Conservation (phyloP, 106 monocot genomes). For the Dioscorea zingiberensis region DNA sequence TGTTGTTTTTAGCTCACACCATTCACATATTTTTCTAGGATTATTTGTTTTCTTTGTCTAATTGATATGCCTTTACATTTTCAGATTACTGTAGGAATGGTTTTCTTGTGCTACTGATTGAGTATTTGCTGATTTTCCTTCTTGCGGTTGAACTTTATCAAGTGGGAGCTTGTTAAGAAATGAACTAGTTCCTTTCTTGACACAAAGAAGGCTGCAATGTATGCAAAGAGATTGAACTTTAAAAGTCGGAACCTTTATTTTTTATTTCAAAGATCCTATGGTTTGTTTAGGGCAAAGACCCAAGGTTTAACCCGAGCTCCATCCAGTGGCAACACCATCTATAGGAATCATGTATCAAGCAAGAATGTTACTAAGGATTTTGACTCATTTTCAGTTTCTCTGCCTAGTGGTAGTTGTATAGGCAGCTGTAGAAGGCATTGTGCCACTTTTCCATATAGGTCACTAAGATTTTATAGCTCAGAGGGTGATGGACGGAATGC, state of each 20-base stretch:
- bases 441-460: background rate
- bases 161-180: too few relatives aligned
- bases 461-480: slow-evolving; percentile 58
- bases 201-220: slow-evolving; percentile 25
- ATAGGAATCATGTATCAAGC: slow-evolving; percentile 2
- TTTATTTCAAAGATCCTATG: slow-evolving; percentile 10
- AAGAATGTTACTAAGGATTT: slow-evolving; percentile 21
- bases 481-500: slow-evolving; percentile 60
- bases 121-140: too few relatives aligned
- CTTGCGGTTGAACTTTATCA: too few relatives aligned
- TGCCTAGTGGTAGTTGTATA: background rate
- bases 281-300: background rate
- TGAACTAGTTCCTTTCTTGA: too few relatives aligned
- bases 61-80: too few relatives aligned
- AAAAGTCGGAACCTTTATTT: slow-evolving; percentile 21
- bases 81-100: too few relatives aligned
- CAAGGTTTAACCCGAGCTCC: slow-evolving; percentile 2
- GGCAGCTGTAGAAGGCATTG: slow-evolving; percentile 8
- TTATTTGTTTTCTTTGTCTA: too few relatives aligned
- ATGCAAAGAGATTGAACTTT: slow-evolving; percentile 43
- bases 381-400: slow-evolving; percentile 3
- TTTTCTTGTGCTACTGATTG: too few relatives aligned
- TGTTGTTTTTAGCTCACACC: too few relatives aligned
- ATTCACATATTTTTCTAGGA: too few relatives aligned
- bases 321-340: background rate